phyloP scores from a whole-genome alignment of 2,329 filamentous ascomycete genomes.

The Berkeleyomyces basicola region DNA sequence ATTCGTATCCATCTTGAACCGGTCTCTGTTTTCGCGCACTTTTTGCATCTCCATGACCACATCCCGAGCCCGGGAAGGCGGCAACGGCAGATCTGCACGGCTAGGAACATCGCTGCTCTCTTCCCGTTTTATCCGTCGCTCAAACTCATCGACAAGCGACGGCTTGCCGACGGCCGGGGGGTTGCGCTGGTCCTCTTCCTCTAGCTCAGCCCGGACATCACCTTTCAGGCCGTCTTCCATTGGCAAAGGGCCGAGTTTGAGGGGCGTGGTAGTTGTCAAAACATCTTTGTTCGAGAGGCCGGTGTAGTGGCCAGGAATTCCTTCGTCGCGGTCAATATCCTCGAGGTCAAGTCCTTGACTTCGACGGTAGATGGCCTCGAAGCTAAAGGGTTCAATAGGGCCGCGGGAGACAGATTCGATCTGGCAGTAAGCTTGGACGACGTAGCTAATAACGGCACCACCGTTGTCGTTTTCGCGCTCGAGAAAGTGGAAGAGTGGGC shows the following conservation, averaged over 20 bases:
- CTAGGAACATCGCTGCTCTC: constrained; percentile 71
- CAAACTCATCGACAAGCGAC: constrained; percentile 75
- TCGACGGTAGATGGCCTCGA: constrained; percentile 41
- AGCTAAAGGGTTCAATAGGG: constrained; percentile 47
- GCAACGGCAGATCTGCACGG: constrained; percentile 66
- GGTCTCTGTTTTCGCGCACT: constrained; percentile 79
- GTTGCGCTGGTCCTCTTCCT: constrained; percentile 65
- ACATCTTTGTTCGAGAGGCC: constrained; percentile 45
- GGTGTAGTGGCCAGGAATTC: constrained; percentile 45
- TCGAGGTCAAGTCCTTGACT: constrained; percentile 45
- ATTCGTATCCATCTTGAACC: constrained; percentile 68
- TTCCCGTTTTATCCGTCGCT: constrained; percentile 75
- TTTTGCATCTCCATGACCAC: constrained; percentile 90
- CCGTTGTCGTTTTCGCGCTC: constrained; percentile 74
- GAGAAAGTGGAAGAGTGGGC: constrained; percentile 70
- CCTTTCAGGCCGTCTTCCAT: constrained; percentile 69
- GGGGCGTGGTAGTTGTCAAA: constrained; percentile 35
- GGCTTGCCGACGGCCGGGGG: constrained; percentile 54
- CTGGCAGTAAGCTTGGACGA: constrained; percentile 47
- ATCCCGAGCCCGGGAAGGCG: constrained; percentile 74
- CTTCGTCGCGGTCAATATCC: constrained; percentile 45
- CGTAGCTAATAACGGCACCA: constrained; percentile 57
- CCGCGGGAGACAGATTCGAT: constrained; percentile 42
- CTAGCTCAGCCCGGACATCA: constrained; percentile 74
- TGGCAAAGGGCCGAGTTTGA: constrained; percentile 67